Evolutionary conservation across 352 stramenopile genomes (phyloP).

Genomic region (Phytophthora uliginosa): DNA sequence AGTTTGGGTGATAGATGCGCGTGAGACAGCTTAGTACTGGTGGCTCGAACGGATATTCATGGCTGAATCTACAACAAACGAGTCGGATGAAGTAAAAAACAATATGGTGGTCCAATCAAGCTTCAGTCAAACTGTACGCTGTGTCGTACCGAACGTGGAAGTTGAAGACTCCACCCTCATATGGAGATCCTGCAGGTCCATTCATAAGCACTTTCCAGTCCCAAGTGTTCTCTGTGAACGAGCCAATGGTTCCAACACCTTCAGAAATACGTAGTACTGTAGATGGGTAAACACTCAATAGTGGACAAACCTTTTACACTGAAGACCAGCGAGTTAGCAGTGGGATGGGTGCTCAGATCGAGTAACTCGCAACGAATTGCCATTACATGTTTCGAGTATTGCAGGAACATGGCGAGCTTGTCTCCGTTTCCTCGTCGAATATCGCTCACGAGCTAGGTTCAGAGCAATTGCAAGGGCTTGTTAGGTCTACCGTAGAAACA

Average conservation of each 20-base stretch:
- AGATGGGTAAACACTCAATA: too few relatives aligned
- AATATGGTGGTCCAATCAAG: neutral
- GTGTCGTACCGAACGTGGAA: constrained; percentile 50
- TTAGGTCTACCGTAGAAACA: neutral
- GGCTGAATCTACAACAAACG: constrained; percentile 41
- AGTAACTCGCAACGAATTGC: constrained; percentile 57
- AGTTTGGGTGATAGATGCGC: constrained; percentile 81
- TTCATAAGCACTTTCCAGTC: constrained; percentile 52
- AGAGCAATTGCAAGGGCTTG: neutral
- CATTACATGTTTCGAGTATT: constrained; percentile 72
- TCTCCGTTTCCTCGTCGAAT: constrained; percentile 66
- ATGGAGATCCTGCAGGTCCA: constrained; percentile 51
- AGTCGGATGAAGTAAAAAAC: neutral
- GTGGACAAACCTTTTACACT: constrained; percentile 52
- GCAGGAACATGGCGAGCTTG: constrained; percentile 70
- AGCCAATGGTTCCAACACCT: too few relatives aligned
- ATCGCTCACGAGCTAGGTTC: constrained; percentile 65
- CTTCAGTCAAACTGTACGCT: neutral
- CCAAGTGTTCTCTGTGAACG: constrained; percentile 54
- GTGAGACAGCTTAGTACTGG: constrained; percentile 55
- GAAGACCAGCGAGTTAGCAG: constrained; percentile 30
- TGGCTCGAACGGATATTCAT: constrained; percentile 71
- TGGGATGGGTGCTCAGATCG: constrained; percentile 46
- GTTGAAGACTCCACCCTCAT: constrained; percentile 54
- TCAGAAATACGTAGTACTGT: too few relatives aligned